Conservation (phyloP, 805 yeast genomes). For the Saturnispora halmiae region DNA sequence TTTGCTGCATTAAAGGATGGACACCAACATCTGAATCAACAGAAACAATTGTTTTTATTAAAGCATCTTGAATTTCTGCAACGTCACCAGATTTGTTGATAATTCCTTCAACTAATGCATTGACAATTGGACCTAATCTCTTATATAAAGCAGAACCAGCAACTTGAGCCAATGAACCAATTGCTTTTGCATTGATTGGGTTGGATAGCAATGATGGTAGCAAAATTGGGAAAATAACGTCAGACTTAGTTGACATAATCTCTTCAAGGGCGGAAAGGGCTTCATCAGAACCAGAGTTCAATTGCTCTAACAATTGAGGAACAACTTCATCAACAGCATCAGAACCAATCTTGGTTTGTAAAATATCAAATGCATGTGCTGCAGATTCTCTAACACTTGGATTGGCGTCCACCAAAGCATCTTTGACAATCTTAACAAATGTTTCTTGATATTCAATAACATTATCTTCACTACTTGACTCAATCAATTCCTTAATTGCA, state of each 20-base stretch:
- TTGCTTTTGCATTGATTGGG: slow-evolving; percentile 84
- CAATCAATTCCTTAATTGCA: slow-evolving; percentile 79
- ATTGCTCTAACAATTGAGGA: slow-evolving; percentile 68
- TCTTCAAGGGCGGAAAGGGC: slow-evolving; percentile 87
- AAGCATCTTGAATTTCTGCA: slow-evolving; percentile 40
- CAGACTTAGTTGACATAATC: slow-evolving; percentile 83
- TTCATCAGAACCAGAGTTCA: slow-evolving; percentile 52
- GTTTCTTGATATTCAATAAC: slow-evolving; percentile 55
- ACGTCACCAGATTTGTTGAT: slow-evolving; percentile 30
- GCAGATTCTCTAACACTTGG: slow-evolving; percentile 81
- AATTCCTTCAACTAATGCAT: slow-evolving; percentile 57
- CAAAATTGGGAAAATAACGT: slow-evolving; percentile 86
- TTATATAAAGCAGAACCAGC: slow-evolving; percentile 77
- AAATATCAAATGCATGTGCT: slow-evolving; percentile 80
- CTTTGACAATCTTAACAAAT: slow-evolving; percentile 67
- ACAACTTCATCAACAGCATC: slow-evolving; percentile 80
- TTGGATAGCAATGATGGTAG: slow-evolving; percentile 75
- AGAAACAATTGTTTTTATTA: slow-evolving; percentile 63
- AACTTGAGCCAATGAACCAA: slow-evolving; percentile 79
- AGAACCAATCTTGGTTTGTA: slow-evolving; percentile 75
- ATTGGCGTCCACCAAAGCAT: slow-evolving; percentile 67
- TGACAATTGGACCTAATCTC: slow-evolving; percentile 64
- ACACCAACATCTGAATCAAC: slow-evolving; percentile 71
- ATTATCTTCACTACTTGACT: slow-evolving; percentile 56
- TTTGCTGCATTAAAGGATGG: slow-evolving; percentile 76